Conservation (phyloP, 257 asterid genomes). For the Nicotiana sylvestris region DNA sequence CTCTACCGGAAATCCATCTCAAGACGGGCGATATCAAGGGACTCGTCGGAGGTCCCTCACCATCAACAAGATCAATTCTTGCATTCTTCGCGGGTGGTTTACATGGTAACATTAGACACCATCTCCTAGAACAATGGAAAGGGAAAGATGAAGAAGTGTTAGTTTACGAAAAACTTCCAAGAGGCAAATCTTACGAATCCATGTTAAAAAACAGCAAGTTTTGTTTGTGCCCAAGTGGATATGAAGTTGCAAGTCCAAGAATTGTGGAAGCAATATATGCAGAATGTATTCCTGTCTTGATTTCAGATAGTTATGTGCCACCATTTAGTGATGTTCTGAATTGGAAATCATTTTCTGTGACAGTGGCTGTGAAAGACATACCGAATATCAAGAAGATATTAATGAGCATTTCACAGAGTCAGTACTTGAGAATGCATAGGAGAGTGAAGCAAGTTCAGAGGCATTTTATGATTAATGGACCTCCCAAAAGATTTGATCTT, state of each 20-base stretch:
- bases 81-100: constrained; percentile 79
- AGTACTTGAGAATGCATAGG: constrained; percentile 36
- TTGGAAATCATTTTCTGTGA: constrained; percentile 30
- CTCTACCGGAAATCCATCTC: constrained; percentile 73
- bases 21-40: constrained; percentile 57
- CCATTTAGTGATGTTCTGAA: constrained; percentile 38
- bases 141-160: constrained; percentile 38
- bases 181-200: constrained; percentile 21
- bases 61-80: constrained; percentile 48
- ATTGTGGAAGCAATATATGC: constrained; percentile 44
- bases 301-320: constrained; percentile 33
- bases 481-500: constrained; percentile 63
- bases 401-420: constrained; percentile 25
- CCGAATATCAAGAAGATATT: constrained; percentile 33
- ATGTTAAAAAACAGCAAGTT: constrained; percentile 32
- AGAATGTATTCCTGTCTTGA: constrained; percentile 43
- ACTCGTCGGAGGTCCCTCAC: constrained; percentile 68
- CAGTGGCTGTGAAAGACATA: constrained; percentile 26
- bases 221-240: constrained; percentile 46
- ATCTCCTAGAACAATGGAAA: constrained; percentile 57
- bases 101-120: constrained; percentile 68
- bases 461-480: constrained; percentile 62
- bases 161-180: constrained; percentile 30
- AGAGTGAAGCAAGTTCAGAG: constrained; percentile 42
- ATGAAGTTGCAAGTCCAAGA: constrained; percentile 52